Percentiles rank a stretch among this genome's conserved stretches.
These are phyloP conservation scores for Diaporthe velutina DNA, from an alignment of 2,329 filamentous ascomycete species.

Conservation along the genomic window DNA sequence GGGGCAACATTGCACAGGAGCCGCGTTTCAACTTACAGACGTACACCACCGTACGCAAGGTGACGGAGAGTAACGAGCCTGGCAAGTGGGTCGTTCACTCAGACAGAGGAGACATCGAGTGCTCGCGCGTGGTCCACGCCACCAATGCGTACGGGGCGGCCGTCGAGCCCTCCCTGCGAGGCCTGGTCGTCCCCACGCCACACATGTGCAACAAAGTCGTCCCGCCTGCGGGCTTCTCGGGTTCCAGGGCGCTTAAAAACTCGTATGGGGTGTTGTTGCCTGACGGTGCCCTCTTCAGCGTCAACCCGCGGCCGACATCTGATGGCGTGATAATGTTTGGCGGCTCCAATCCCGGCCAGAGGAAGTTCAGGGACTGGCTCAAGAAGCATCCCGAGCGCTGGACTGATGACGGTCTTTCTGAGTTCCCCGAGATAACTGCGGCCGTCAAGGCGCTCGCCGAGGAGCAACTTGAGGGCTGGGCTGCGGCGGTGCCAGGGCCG, in stretches of 20 bases:
- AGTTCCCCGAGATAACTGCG: constrained; percentile 45
- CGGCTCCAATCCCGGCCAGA: constrained; percentile 49
- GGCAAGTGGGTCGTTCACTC: constrained; percentile 37
- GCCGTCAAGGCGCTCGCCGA: constrained; percentile 46
- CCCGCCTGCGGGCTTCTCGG: constrained; percentile 20
- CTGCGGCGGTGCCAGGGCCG: constrained; percentile 44
- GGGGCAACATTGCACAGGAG: constrained; percentile 30
- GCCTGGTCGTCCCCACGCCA: constrained; percentile 40
- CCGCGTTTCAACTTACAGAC: constrained; percentile 39
- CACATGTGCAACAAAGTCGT: constrained; percentile 43
- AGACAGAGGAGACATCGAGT: constrained; percentile 37
- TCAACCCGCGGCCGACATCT: constrained; percentile 48
- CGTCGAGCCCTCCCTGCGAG: constrained; percentile 40
- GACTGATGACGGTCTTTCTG: constrained; percentile 47
- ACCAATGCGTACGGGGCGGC: constrained; percentile 41
- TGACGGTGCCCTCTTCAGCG: constrained; percentile 47
- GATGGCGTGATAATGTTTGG: constrained; percentile 51
- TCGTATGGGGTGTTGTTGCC: constrained; percentile 49
- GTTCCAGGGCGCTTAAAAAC: constrained; percentile 41
- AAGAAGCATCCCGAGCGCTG: constrained; percentile 46
- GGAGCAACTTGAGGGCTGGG: constrained; percentile 46
- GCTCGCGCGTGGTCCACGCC: constrained; percentile 39
- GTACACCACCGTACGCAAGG: constrained; percentile 25
- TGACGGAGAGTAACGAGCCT: not conserved
- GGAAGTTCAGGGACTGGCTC: constrained; percentile 47